These are phyloP conservation scores for Paramyrothecium sp. DNA, from an alignment of 2,329 filamentous ascomycete genomes.

Conservation along the genomic window DNA sequence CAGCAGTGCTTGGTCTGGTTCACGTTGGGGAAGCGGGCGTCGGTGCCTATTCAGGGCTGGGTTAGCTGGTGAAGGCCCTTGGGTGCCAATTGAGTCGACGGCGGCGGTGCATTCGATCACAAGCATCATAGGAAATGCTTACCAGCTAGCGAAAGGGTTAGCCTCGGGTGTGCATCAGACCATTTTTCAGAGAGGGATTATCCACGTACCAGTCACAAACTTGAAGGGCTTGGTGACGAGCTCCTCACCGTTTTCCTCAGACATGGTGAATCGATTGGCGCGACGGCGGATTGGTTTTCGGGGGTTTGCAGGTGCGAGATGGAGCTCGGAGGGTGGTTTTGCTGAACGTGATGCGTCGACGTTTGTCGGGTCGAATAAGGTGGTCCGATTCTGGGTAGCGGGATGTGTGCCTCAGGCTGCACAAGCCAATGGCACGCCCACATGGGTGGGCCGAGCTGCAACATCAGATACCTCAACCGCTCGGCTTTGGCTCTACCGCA, in stretches of 20 bases:
- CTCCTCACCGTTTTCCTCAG: constrained; percentile 77
- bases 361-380: constrained; percentile 37
- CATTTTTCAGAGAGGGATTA: constrained; percentile 36
- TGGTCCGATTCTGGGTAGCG: constrained; percentile 33
- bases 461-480: constrained; percentile 32
- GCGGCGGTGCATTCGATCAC: constrained; percentile 10
- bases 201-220: constrained; percentile 91
- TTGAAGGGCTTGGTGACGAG: constrained; percentile 98
- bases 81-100: constrained; percentile 24
- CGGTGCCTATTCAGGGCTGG: constrained; percentile 67
- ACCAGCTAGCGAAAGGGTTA: constrained; percentile 45
- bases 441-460: constrained; percentile 26
- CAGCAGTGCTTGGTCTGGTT: constrained; percentile 99
- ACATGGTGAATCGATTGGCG: constrained; percentile 65
- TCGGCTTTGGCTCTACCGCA: constrained; percentile 17
- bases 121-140: constrained; percentile 20
- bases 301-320: constrained; percentile 32
- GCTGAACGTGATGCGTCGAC: constrained; percentile 31
- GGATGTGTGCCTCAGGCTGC: constrained; percentile 37
- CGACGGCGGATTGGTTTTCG: constrained; percentile 18
- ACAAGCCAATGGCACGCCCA: constrained; percentile 25
- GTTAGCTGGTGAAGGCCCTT: constrained; percentile 9
- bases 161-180: constrained; percentile 35
- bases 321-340: constrained; percentile 28
- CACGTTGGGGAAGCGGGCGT: constrained; percentile 97